These are phyloP conservation scores for Colletotrichum kahawae DNA, from an alignment of 2,329 filamentous ascomycete genomes.

Conservation along the genomic window DNA sequence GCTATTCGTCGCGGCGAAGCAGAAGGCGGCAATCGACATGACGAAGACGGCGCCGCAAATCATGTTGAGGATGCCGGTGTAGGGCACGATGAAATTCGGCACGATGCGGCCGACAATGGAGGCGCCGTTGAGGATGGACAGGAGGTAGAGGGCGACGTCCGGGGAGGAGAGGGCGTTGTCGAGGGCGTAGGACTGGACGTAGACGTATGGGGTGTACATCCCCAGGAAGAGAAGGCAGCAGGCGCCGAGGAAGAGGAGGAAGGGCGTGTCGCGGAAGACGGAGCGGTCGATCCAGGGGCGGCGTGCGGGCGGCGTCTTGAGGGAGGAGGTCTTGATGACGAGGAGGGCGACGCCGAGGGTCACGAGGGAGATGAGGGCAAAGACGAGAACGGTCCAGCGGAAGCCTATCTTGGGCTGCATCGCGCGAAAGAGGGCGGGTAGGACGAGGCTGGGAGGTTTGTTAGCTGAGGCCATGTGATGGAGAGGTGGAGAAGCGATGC, in stretches of 20 bases:
- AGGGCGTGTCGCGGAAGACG: slow-evolving; percentile 42
- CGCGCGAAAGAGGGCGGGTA: slow-evolving; percentile 8
- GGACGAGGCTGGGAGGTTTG: not conserved
- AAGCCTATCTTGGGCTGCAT: slow-evolving; percentile 11
- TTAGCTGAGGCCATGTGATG: not conserved
- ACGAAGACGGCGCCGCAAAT: slow-evolving; percentile 7
- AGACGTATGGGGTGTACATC: slow-evolving; percentile 55
- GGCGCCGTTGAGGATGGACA: slow-evolving; percentile 49
- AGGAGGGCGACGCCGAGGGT: slow-evolving; percentile 4
- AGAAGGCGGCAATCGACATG: slow-evolving; percentile 25
- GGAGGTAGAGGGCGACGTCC: slow-evolving; percentile 42
- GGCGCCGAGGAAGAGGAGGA: slow-evolving; percentile 38
- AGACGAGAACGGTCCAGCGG: slow-evolving; percentile 13
- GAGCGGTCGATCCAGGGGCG: slow-evolving; percentile 27
- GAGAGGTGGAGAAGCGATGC: not conserved
- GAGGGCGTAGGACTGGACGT: slow-evolving; percentile 45
- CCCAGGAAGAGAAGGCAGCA: slow-evolving; percentile 46
- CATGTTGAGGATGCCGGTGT: slow-evolving; percentile 37
- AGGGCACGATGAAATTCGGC: slow-evolving; percentile 40
- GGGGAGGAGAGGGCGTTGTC: slow-evolving; percentile 34
- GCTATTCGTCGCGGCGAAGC: not conserved
- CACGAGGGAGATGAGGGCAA: slow-evolving; percentile 10
- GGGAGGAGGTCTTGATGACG: slow-evolving; percentile 15
- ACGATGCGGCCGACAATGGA: slow-evolving; percentile 50
- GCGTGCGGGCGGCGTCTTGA: slow-evolving; percentile 6